These are phyloP conservation scores for Aspergillus conjunctus DNA, from an alignment of 495 filamentous ascomycete genomes.

Conservation along the genomic window DNA sequence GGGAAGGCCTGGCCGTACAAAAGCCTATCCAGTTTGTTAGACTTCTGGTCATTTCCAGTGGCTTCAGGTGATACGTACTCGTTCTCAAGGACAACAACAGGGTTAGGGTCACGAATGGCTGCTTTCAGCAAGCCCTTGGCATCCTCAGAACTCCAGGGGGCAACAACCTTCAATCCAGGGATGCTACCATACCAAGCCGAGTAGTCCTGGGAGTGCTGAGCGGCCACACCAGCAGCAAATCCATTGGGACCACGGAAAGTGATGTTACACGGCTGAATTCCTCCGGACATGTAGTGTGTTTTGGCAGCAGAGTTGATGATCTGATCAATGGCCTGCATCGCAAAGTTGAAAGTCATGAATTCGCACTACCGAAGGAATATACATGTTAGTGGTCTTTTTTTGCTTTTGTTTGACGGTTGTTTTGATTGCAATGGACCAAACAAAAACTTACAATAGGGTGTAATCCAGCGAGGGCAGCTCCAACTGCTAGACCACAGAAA, in stretches of 20 bases:
- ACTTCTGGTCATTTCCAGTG: slow-evolving; percentile 3
- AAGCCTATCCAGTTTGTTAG: slow-evolving; percentile 55
- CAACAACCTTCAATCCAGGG: slow-evolving; percentile 94
- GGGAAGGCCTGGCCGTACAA: slow-evolving; percentile 92
- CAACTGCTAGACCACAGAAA: slow-evolving; percentile 89
- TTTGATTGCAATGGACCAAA: not conserved
- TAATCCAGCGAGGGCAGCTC: slow-evolving; percentile 89
- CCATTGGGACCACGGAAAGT: slow-evolving; percentile 99
- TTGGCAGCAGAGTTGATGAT: slow-evolving; percentile 99
- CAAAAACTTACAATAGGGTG: slow-evolving; percentile 79
- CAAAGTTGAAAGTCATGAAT: slow-evolving; percentile 99
- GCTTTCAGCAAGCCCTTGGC: slow-evolving; percentile 98
- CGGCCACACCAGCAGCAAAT: slow-evolving; percentile 92
- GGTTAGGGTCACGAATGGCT: slow-evolving; percentile 97
- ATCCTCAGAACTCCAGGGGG: slow-evolving; percentile 94
- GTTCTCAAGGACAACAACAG: slow-evolving; percentile 93
- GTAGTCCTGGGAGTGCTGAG: slow-evolving; percentile 98
- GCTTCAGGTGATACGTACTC: slow-evolving; percentile 57
- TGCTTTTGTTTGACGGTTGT: not conserved
- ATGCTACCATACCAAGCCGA: slow-evolving; percentile 98
- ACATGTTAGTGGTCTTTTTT: slow-evolving; percentile 9
- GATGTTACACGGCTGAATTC: slow-evolving; percentile 98
- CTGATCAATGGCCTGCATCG: slow-evolving; percentile 99
- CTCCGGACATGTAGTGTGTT: slow-evolving; percentile 99
- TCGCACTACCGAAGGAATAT: slow-evolving; percentile 68